Conservation (phyloP, 768 basidiomycete genomes). For the Phallus indusiatus region DNA sequence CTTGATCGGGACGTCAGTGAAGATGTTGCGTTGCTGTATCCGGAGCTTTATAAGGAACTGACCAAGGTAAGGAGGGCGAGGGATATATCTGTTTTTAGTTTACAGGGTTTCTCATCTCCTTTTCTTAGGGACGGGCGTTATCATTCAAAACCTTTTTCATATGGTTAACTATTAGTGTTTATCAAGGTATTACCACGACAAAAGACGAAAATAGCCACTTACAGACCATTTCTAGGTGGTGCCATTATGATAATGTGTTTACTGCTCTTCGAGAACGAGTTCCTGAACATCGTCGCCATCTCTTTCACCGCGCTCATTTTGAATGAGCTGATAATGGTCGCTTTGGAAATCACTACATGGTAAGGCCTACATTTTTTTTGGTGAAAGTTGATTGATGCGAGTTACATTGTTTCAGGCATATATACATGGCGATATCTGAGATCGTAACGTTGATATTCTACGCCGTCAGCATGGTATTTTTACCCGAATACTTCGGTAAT, state of each 20-base stretch:
- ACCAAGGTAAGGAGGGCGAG: slow-evolving; percentile 57
- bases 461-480: slow-evolving; percentile 80
- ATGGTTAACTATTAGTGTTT: slow-evolving; percentile 95
- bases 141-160: slow-evolving; percentile 98
- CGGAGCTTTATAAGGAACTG: slow-evolving; percentile 95
- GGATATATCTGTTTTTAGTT: neutral
- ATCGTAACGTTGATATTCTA: slow-evolving; percentile 85
- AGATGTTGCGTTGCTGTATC: slow-evolving; percentile 89
- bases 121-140: slow-evolving; percentile 77
- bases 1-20: slow-evolving; percentile 94
- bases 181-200: slow-evolving; percentile 58
- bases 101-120: neutral
- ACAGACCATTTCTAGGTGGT: slow-evolving; percentile 45
- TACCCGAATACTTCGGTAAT: slow-evolving; percentile 96
- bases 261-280: slow-evolving; percentile 92
- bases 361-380: slow-evolving; percentile 20
- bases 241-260: slow-evolving; percentile 99
- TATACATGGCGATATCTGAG: slow-evolving; percentile 91
- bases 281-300: slow-evolving; percentile 95
- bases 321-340: slow-evolving; percentile 99
- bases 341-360: slow-evolving; percentile 97
- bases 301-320: slow-evolving; percentile 94
- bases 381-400: neutral
- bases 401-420: slow-evolving; percentile 49
- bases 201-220: neutral